Evolutionary conservation across 805 yeast genomes (phyloP).

Genomic region (Starmerella bombi): DNA sequence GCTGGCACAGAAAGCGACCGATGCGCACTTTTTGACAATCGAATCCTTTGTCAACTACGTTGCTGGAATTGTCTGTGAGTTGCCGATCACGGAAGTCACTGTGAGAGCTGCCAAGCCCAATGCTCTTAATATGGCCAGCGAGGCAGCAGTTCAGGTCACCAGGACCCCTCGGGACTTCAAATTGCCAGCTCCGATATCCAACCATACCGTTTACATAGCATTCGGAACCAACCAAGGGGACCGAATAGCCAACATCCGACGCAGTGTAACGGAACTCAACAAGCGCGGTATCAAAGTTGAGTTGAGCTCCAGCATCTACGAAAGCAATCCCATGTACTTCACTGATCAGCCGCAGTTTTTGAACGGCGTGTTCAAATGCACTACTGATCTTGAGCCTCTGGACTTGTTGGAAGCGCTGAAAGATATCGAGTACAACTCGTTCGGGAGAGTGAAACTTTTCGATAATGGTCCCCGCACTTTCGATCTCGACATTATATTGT

Average conservation of each 20-base stretch:
- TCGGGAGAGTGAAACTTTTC: slow-evolving; percentile 59
- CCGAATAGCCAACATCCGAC: slow-evolving; percentile 45
- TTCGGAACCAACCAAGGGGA: slow-evolving; percentile 84
- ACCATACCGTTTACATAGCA: slow-evolving; percentile 57
- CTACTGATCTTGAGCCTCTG: slow-evolving; percentile 51
- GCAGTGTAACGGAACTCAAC: slow-evolving; percentile 40
- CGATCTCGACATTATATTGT: slow-evolving; percentile 76
- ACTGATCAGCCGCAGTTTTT: slow-evolving; percentile 66
- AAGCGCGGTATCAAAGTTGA: slow-evolving; percentile 35
- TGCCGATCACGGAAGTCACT: slow-evolving; percentile 31
- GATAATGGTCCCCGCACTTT: slow-evolving; percentile 89
- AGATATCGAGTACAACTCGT: slow-evolving; percentile 58
- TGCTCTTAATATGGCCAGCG: slow-evolving; percentile 74
- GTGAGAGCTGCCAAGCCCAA: slow-evolving; percentile 74
- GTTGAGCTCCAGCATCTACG: slow-evolving; percentile 64
- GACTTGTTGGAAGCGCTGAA: slow-evolving; percentile 51
- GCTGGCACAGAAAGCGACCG: slow-evolving; percentile 51
- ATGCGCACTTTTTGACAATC: slow-evolving; percentile 76
- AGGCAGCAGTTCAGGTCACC: slow-evolving; percentile 72
- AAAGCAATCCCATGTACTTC: slow-evolving; percentile 87
- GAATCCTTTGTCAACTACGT: slow-evolving; percentile 77
- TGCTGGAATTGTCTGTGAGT: slow-evolving; percentile 41
- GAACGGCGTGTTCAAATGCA: slow-evolving; percentile 65
- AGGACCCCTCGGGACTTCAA: slow-evolving; percentile 37
- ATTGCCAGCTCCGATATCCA: not conserved